phyloP scores from a whole-genome alignment of 768 basidiomycete species.

The Mycena olivaceomarginata region DNA sequence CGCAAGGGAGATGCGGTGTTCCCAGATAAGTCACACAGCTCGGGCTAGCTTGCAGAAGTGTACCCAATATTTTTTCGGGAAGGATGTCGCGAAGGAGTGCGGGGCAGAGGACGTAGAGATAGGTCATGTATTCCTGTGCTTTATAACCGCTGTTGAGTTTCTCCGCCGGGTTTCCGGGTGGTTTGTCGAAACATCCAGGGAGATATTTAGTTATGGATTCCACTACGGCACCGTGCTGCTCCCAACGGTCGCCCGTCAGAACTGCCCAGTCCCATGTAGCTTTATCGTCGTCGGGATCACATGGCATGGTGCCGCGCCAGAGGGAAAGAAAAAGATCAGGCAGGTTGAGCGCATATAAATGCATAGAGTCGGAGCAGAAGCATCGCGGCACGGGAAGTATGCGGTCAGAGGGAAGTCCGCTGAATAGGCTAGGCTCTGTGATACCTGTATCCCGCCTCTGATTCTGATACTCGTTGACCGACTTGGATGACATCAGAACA shows the following conservation, averaged over 20 bases:
- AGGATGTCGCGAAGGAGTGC: conserved; percentile 29
- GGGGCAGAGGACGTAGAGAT: conserved; percentile 12
- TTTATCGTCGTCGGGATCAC: conserved; percentile 47
- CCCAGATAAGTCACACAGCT: conserved; percentile 8
- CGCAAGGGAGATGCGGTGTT: neutral
- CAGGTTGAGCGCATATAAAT: conserved; percentile 51
- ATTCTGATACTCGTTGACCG: conserved; percentile 46
- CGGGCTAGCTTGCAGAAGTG: conserved; percentile 38
- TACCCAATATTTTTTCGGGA: conserved; percentile 17
- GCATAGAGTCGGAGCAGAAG: conserved; percentile 57
- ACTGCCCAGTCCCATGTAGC: conserved; percentile 55
- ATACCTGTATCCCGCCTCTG: conserved; percentile 30
- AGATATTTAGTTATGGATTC: neutral
- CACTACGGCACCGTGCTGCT: neutral
- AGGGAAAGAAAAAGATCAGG: conserved; percentile 40
- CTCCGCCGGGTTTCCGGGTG: conserved; percentile 49
- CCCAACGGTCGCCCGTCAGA: conserved; percentile 42
- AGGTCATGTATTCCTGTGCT: conserved; percentile 20
- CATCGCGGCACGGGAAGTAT: conserved; percentile 44
- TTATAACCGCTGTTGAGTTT: conserved; percentile 48
- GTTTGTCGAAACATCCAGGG: conserved; percentile 32
- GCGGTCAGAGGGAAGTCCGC: neutral
- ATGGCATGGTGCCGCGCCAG: conserved; percentile 49
- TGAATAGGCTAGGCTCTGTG: neutral
- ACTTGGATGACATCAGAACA: conserved; percentile 55